Evolutionary conservation across 163 green algal species (phyloP).

Genomic region (Trebouxia gelatinosa): DNA sequence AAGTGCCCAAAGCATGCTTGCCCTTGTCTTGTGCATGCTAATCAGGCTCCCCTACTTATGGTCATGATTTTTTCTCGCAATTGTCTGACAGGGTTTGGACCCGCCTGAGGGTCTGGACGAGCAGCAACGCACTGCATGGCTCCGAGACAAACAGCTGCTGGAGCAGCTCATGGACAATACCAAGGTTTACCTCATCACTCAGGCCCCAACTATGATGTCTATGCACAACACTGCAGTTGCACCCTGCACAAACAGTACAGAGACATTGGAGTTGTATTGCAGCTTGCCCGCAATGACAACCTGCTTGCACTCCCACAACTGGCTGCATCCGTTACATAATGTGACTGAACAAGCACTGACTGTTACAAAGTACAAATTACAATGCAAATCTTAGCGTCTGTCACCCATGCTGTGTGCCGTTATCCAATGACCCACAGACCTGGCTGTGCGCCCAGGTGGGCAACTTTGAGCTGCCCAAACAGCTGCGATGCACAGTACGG

Average conservation of each 20-base stretch:
- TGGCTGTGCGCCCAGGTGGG: too few species aligned
- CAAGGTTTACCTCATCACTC: slow-evolving; percentile 35
- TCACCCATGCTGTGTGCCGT: too few species aligned
- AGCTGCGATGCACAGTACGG: slow-evolving; percentile 60
- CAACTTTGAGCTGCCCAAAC: slow-evolving; percentile 59
- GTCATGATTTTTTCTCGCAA: not conserved
- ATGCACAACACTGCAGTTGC: not conserved
- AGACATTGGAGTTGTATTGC: not conserved
- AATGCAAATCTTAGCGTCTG: not conserved
- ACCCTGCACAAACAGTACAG: not conserved
- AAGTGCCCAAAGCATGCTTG: not conserved
- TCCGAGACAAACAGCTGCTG: slow-evolving; percentile 77
- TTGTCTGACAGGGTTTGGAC: slow-evolving; percentile 32
- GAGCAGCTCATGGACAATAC: slow-evolving; percentile 88
- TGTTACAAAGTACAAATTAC: not conserved
- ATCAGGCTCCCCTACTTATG: not conserved
- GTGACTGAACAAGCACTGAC: not conserved
- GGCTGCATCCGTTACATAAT: too few species aligned
- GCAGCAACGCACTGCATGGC: slow-evolving; percentile 49
- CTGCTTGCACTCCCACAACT: not conserved
- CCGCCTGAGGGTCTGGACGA: slow-evolving; percentile 60
- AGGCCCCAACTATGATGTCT: not conserved
- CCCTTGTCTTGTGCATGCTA: not conserved
- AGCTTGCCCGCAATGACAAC: not conserved
- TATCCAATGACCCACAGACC: too few species aligned